A percentile compares a stretch with the other conserved stretches of the same genome.
Conservation (phyloP, 768 basidiomycete genomes). For the Fibroporia radiculosa region DNA sequence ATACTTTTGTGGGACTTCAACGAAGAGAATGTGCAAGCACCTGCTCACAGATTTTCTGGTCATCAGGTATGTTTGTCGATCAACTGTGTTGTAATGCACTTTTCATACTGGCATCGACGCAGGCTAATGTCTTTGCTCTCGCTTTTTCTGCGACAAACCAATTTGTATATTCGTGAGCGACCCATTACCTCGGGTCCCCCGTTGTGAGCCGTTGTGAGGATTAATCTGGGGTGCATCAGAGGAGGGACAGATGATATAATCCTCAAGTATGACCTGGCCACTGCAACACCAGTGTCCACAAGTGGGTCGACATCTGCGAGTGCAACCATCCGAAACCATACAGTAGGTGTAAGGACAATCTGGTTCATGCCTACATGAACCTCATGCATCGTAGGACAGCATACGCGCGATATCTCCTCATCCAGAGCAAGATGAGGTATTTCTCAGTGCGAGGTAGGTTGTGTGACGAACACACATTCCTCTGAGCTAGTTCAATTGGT, state of each 20-base stretch:
- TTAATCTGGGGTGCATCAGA: too few relatives aligned
- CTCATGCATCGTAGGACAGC: constrained; percentile 43
- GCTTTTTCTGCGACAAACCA: constrained; percentile 63
- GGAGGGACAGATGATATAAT: constrained; percentile 19
- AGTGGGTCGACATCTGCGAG: too few relatives aligned
- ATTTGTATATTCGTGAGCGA: constrained; percentile 54
- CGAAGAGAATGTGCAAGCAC: constrained; percentile 20
- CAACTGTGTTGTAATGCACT: not conserved
- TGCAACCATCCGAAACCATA: too few relatives aligned
- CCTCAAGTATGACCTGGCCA: constrained; percentile 18
- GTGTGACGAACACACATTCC: not conserved
- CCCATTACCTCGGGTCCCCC: not conserved
- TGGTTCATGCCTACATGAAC: too few relatives aligned
- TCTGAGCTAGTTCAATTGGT: not conserved
- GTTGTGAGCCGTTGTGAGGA: constrained; percentile 1
- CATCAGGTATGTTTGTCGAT: constrained; percentile 17
- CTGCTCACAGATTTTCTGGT: constrained; percentile 21
- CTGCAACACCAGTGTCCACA: too few relatives aligned
- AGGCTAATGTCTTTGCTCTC: constrained; percentile 68
- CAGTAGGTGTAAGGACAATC: too few relatives aligned
- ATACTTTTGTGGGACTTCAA: constrained; percentile 31
- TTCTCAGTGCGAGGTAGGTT: constrained; percentile 59
- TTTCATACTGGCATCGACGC: not conserved
- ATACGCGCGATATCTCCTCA: constrained; percentile 62
- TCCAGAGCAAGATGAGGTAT: constrained; percentile 58